Conservation (phyloP, 2,329 filamentous ascomycete genomes). For the Zymoseptoria brevis region DNA sequence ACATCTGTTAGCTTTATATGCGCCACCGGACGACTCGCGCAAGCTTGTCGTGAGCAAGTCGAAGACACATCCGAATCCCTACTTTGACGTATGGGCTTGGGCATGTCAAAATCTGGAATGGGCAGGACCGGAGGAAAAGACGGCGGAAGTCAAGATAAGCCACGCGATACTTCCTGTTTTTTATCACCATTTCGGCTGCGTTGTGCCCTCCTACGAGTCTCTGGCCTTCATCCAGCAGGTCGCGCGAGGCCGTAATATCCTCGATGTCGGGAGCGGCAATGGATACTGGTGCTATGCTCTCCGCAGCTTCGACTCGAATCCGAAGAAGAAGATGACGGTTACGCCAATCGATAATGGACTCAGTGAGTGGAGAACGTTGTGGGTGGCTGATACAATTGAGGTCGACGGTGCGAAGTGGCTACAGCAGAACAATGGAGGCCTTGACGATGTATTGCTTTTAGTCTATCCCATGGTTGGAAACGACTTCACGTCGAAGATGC, state of each 20-base stretch:
- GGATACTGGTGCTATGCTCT: constrained; percentile 72
- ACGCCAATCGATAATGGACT: constrained; percentile 59
- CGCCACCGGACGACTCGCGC: constrained; percentile 37
- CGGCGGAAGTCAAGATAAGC: constrained; percentile 46
- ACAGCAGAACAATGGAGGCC: constrained; percentile 40
- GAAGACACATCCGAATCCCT: constrained; percentile 52
- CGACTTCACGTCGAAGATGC: constrained; percentile 56
- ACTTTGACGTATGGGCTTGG: constrained; percentile 60
- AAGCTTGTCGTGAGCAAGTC: constrained; percentile 34
- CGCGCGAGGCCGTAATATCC: constrained; percentile 44
- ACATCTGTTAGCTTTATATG: constrained; percentile 48
- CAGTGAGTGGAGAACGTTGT: constrained; percentile 60
- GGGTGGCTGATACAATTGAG: constrained; percentile 59
- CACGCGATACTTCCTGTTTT: constrained; percentile 65
- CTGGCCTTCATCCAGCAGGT: constrained; percentile 53
- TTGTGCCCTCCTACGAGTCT: constrained; percentile 59
- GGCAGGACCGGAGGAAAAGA: constrained; percentile 51
- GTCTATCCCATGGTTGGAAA: constrained; percentile 66
- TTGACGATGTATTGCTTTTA: constrained; percentile 55
- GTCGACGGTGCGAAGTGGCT: constrained; percentile 55
- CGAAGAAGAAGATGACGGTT: constrained; percentile 35
- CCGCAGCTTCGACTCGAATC: constrained; percentile 45
- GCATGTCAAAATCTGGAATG: constrained; percentile 57
- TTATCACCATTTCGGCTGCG: constrained; percentile 74
- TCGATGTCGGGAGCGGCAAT: constrained; percentile 63